Evolutionary conservation across 805 yeast species (phyloP).

Genomic region (Candida chilensis): DNA sequence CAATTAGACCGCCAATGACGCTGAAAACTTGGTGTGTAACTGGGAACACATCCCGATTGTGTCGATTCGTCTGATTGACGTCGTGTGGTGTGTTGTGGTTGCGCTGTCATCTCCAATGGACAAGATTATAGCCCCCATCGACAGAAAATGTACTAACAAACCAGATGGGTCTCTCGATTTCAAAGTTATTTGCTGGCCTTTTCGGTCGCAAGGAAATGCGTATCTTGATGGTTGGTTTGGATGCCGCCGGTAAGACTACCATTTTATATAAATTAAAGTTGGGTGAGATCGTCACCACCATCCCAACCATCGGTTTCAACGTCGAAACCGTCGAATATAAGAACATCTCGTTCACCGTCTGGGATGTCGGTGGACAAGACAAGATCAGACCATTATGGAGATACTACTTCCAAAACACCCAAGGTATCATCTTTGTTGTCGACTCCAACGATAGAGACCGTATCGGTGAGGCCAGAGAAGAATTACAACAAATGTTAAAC

Average conservation of each 20-base stretch:
- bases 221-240: conserved; percentile 95
- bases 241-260: conserved; percentile 98
- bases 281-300: conserved; percentile 93
- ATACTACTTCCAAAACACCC: conserved; percentile 97
- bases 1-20: too few species aligned
- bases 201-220: conserved; percentile 98
- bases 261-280: conserved; percentile 89
- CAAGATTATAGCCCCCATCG: too few species aligned
- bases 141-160: too few species aligned
- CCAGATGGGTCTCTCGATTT: conserved; percentile 89
- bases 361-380: conserved; percentile 99
- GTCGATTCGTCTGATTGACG: too few species aligned
- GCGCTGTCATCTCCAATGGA: too few species aligned
- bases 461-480: conserved; percentile 96
- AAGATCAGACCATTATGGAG: conserved; percentile 98
- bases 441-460: conserved; percentile 98
- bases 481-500: conserved; percentile 94
- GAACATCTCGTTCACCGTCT: conserved; percentile 92
- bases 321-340: conserved; percentile 97
- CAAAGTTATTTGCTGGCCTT: conserved; percentile 89
- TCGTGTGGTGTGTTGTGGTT: too few species aligned
- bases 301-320: conserved; percentile 95
- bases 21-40: too few species aligned
- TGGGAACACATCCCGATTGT: too few species aligned
- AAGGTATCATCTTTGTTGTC: conserved; percentile 95